A percentile compares a stretch with the other conserved stretches of the same genome.
These are phyloP conservation scores for Entomortierella parvispora DNA, from an alignment of 192 early-diverging fungal species.

Conservation along the genomic window DNA sequence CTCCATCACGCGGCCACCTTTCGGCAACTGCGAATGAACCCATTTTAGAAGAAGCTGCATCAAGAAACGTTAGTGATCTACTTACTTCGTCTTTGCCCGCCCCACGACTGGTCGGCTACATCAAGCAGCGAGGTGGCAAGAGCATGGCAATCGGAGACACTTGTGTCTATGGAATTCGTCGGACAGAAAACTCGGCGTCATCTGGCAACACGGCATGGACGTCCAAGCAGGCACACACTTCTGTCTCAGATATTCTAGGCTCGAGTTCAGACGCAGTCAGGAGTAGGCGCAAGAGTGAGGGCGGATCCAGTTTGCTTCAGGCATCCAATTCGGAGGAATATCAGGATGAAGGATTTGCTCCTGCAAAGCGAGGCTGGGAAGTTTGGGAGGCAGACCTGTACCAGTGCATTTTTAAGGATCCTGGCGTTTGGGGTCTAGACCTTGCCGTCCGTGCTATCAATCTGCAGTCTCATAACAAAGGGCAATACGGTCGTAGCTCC, in stretches of 20 bases:
- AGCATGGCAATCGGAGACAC: conserved; percentile 37
- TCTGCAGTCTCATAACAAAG: conserved; percentile 11
- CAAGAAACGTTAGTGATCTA: too few species aligned
- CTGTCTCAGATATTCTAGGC: conserved; percentile 9
- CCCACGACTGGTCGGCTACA: conserved; percentile 42
- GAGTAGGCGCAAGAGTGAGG: conserved; percentile 25
- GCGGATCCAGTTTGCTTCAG: not conserved
- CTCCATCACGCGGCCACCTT: not conserved
- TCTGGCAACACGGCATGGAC: not conserved
- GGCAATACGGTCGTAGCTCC: not conserved
- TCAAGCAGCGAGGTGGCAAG: conserved; percentile 42
- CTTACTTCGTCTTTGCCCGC: conserved; percentile 41
- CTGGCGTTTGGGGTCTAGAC: conserved; percentile 44
- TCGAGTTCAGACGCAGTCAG: not conserved
- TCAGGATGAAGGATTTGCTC: not conserved
- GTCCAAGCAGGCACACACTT: conserved; percentile 21
- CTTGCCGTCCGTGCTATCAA: conserved; percentile 33
- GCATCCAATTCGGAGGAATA: not conserved
- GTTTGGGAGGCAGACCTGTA: conserved; percentile 51
- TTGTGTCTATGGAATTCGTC: conserved; percentile 36
- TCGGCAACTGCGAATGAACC: not conserved
- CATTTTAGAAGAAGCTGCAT: not conserved
- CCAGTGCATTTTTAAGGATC: conserved; percentile 46
- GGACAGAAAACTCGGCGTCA: conserved; percentile 22
- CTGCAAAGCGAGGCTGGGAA: conserved; percentile 43